Base-by-base conservation (phyloP, 495 filamentous ascomycete species). In the Letharia lupina region DNA sequence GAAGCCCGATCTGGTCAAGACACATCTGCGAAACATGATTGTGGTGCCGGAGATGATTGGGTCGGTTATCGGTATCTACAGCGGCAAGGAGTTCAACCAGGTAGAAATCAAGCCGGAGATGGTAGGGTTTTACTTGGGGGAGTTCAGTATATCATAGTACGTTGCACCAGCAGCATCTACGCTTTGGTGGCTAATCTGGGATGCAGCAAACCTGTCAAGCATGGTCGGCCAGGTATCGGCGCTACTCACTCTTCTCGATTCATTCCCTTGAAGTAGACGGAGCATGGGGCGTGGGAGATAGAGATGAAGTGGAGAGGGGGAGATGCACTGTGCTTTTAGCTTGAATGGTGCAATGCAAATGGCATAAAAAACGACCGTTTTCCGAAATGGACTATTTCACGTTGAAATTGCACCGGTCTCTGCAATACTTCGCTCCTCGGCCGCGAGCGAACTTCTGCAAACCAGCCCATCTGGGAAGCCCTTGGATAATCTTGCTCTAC, bases 31-130 rank as follows among this genome's bases (percentile, higher is more conserved):
- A 79, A 87, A 98, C 83, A 98, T 98, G 94, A 97, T 98, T 76
- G 86, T 98, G 74, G 94, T 98, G 73, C 94, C 81, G 70, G 94
- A 98, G 87, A 96, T 98, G 93, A 98, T 98, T 78, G 94, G 94
- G 69, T 87, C 83, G 78, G 94, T 98, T 73, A 88, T 98, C 75
- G 94, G 93, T 78, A 94, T 98, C 84, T 98, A 98, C 87, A 94
- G 90, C 68, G 94, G 94, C 78, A 98, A 98, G 87, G 95, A 97
- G 82, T 98, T 98, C 88, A 98, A 98, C 86, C 92, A 96, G 85
- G 91, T 98, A 72, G 94, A 98, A 80, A 94, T 98, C 82, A 96
- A 96, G 87, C 94, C 94, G 67, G 94, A 98, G 87, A 98, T 98
- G 94, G 94, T 98, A 81, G 94, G 94, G 76, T 92, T 96, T 85